These are phyloP conservation scores for Lepidium sativum DNA, from an alignment of 345 rosid genomes.

Conservation along the genomic window DNA sequence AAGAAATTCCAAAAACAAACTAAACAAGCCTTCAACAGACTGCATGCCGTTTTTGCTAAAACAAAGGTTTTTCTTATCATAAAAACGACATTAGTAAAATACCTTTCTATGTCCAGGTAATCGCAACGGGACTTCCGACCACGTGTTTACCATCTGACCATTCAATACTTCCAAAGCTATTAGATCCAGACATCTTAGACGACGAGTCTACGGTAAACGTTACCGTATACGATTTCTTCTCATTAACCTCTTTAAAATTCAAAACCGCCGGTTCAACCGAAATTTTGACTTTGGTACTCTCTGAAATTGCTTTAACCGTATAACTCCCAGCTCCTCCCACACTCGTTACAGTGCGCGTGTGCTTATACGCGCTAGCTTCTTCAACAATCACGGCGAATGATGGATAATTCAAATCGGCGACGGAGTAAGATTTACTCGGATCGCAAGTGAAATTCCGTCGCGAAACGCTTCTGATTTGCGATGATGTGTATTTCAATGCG, in stretches of 20 bases:
- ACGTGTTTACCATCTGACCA: slow-evolving; percentile 75
- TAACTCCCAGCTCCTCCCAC: slow-evolving; percentile 60
- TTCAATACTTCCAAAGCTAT: slow-evolving; percentile 48
- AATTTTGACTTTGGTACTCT: slow-evolving; percentile 40
- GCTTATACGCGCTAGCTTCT: slow-evolving; percentile 29
- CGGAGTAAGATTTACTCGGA: slow-evolving; percentile 32
- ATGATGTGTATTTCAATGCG: slow-evolving; percentile 51
- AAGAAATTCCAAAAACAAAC: slow-evolving; percentile 1
- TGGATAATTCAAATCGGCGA: slow-evolving; percentile 66
- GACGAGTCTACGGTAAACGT: slow-evolving; percentile 45
- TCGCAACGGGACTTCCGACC: slow-evolving; percentile 76
- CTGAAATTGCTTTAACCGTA: slow-evolving; percentile 36
- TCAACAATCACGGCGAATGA: slow-evolving; percentile 56
- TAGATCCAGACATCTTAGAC: slow-evolving; percentile 30
- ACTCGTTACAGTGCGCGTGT: slow-evolving; percentile 64
- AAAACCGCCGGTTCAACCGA: slow-evolving; percentile 54
- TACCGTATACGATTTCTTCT: slow-evolving; percentile 63
- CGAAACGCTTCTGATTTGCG: slow-evolving; percentile 37
- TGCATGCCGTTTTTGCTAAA: slow-evolving; percentile 21
- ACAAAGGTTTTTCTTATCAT: not conserved
- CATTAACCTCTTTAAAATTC: slow-evolving; percentile 43
- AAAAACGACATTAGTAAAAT: slow-evolving; percentile 2
- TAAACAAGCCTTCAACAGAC: slow-evolving; percentile 1
- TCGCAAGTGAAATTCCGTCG: slow-evolving; percentile 48
- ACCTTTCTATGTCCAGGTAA: slow-evolving; percentile 52